Evolutionary conservation across 495 filamentous ascomycete species (phyloP).

Genomic region (Podospora appendiculata): DNA sequence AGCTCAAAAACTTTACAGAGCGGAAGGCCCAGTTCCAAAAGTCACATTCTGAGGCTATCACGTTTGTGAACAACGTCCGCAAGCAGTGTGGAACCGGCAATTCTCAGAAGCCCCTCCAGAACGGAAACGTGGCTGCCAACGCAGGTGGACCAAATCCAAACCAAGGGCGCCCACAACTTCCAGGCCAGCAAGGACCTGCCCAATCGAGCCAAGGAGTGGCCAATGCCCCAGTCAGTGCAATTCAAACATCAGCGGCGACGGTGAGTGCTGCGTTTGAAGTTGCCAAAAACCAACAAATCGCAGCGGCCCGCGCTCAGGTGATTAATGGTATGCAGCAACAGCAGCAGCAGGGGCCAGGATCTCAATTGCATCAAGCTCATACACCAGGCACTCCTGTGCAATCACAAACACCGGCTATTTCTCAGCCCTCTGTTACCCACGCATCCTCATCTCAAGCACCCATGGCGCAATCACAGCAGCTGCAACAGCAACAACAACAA

Average conservation of each 20-base stretch:
- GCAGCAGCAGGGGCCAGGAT: conserved; percentile 7
- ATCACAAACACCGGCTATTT: not conserved
- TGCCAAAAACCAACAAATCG: conserved; percentile 43
- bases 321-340: conserved; percentile 12
- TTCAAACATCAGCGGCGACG: conserved; percentile 26
- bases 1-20: conserved; percentile 23
- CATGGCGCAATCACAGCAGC: not conserved
- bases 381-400: not conserved
- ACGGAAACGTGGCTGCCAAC: conserved; percentile 4
- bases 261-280: conserved; percentile 46
- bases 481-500: too few relatives aligned
- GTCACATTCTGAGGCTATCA: conserved; percentile 20
- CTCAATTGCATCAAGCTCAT: conserved; percentile 13
- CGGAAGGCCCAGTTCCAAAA: conserved; percentile 24
- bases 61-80: conserved; percentile 25
- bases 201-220: not conserved
- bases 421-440: not conserved
- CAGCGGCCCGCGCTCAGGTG: conserved; percentile 20
- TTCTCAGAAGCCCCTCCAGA: conserved; percentile 12
- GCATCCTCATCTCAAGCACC: conserved; percentile 3
- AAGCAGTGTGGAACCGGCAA: conserved; percentile 16
- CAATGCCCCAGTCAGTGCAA: conserved; percentile 10
- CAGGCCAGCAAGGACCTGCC: conserved; percentile 1
- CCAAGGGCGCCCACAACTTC: conserved; percentile 7
- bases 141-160: conserved; percentile 1